A percentile compares a stretch with the other conserved stretches of the same genome.
These are phyloP conservation scores for Phylloporus sp. DNA, from an alignment of 768 basidiomycete species.

Conservation along the genomic window DNA sequence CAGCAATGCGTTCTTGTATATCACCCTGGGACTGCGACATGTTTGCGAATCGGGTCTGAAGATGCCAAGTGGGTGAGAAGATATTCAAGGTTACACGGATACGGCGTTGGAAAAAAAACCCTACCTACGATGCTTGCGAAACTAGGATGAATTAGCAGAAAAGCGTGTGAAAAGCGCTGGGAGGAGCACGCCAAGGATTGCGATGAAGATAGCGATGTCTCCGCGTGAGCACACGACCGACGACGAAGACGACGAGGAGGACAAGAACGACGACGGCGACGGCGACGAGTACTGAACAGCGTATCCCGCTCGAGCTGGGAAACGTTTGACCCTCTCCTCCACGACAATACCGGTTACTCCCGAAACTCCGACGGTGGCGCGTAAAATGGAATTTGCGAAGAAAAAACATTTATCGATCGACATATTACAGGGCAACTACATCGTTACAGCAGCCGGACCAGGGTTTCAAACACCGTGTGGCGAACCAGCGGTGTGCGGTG, in stretches of 20 bases:
- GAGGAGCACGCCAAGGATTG: conserved; percentile 14
- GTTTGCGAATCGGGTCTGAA: conserved; percentile 12
- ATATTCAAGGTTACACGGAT: not conserved
- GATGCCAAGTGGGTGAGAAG: not conserved
- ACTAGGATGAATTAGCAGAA: conserved; percentile 23
- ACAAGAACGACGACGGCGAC: conserved; percentile 5
- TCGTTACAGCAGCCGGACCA: not conserved
- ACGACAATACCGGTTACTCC: conserved; percentile 20
- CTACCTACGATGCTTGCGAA: conserved; percentile 28
- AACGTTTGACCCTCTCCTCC: conserved; percentile 13
- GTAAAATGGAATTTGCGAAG: not conserved
- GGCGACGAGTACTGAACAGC: conserved; percentile 4
- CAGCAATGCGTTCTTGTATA: conserved; percentile 90
- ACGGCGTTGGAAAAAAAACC: conserved; percentile 24
- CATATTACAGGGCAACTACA: not conserved
- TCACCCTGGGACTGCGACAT: conserved; percentile 84
- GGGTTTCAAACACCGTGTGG: not conserved
- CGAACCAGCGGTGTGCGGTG: not conserved
- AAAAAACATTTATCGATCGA: not conserved
- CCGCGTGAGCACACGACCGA: conserved; percentile 9
- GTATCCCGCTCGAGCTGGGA: conserved; percentile 14
- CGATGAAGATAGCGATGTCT: conserved; percentile 6
- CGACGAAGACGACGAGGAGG: conserved; percentile 4
- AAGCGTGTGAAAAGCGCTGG: conserved; percentile 26
- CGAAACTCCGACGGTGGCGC: conserved; percentile 32